phyloP scores from a whole-genome alignment of 148 eudicot species.

The Rhododendron ovatum region DNA sequence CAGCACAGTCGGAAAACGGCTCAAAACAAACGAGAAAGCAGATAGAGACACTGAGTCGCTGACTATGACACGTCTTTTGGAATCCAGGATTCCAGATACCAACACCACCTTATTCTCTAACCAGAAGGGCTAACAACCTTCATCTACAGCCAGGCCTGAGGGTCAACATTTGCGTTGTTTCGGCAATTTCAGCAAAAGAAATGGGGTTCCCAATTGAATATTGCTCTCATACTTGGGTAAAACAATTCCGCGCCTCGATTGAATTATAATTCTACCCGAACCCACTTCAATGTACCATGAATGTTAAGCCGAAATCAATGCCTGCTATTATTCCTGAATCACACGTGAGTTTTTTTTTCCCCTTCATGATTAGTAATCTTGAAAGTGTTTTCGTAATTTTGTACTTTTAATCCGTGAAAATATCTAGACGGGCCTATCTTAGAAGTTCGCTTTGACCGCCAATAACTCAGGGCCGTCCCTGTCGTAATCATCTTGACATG shows the following conservation, averaged over 20 bases:
- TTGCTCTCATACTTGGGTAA: neutral
- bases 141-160: neutral
- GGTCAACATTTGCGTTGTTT: neutral
- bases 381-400: neutral
- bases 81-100: neutral
- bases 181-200: neutral
- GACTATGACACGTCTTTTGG: neutral
- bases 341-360: neutral
- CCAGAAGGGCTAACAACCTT: neutral
- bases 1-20: neutral
- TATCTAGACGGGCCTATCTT: neutral
- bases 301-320: neutral
- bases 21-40: neutral
- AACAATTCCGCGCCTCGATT: neutral
- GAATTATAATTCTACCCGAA: neutral
- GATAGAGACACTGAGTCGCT: neutral
- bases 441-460: neutral
- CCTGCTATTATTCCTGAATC: neutral
- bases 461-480: neutral
- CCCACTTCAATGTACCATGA: neutral
- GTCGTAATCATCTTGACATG: neutral
- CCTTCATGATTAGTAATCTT: neutral
- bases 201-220: neutral
- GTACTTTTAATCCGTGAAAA: neutral
- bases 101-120: neutral